phyloP scores from a whole-genome alignment of 148 eudicot genomes.

The Rhododendron kiyosumense region DNA sequence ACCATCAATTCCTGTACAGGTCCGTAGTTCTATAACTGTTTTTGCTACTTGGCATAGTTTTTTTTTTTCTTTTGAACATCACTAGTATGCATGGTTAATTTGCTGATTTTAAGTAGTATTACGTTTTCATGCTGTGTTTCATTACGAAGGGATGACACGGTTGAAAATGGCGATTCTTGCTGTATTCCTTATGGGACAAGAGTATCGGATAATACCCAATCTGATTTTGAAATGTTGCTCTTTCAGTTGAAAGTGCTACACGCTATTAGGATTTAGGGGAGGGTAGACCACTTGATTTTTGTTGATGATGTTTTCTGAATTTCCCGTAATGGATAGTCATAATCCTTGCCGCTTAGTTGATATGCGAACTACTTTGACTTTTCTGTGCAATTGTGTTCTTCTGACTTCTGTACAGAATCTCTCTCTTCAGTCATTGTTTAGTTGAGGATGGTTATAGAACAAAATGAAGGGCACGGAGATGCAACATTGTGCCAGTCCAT shows the following conservation, averaged over 20 bases:
- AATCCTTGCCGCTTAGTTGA: not conserved
- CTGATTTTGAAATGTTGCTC: not conserved
- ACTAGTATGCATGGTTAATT: not conserved
- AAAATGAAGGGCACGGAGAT: not conserved
- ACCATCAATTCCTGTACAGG: conserved; percentile 96
- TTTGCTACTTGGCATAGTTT: not conserved
- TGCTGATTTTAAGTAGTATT: not conserved
- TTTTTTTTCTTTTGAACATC: not conserved
- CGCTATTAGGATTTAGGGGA: not conserved
- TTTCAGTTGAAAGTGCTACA: not conserved
- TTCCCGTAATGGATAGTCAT: not conserved
- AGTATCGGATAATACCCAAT: not conserved
- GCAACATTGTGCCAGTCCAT: not conserved
- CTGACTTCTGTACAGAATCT: not conserved
- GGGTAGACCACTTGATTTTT: not conserved
- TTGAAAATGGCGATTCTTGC: not conserved
- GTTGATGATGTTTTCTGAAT: not conserved
- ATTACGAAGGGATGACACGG: not conserved
- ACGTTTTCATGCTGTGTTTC: not conserved
- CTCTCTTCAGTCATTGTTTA: not conserved
- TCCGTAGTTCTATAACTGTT: conserved; percentile 13
- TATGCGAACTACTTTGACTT: not conserved
- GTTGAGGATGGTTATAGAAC: not conserved
- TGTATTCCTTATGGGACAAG: not conserved
- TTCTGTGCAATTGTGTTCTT: not conserved